Evolutionary conservation across 106 monocot genomes (phyloP), one percentile per base, ranked within the genome.

Genomic region (Cymbidium sinense): DNA sequence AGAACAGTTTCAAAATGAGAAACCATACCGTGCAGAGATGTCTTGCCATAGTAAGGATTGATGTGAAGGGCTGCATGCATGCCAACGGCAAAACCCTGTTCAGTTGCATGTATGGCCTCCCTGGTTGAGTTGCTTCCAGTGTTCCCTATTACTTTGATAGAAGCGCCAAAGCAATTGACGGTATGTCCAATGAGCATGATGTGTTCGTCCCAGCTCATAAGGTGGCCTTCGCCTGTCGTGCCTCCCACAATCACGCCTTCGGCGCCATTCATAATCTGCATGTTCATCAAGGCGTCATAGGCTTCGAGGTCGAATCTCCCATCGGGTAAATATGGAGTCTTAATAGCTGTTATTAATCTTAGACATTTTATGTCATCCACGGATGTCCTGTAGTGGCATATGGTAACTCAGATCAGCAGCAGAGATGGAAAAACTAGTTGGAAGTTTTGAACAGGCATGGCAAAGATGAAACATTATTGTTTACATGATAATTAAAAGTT

Each of bases 191-290:
- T 93, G 41, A 96, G 93, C 93, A 96, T 96, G 47, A 96, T 93
- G 83, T 96, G 96, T 52, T 96, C 96, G 64, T 96, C 93, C 96
- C 96, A 96, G 82, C 86, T 93, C 96, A 96, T 96, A 4, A 96
- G 87, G 36, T 96, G 96, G n/a, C 96, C 96, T 79, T 96, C 96
- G 13, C 96, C 91, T 3, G 96, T 91, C 36, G 93, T 96, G 51
- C 93, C 96, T 28, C 96, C 96, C 6, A 96, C 96, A 77, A 96
- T 91, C 23, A 96, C 91, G 47, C 93, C 96, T 84, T 93, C 91
- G 43, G 73, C 88, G 41, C 96, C 96, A 75, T 83, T 87, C 13
- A 71, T 76, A 39, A 96, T 93, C 75, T 96, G 96, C 80, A 84
- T 84, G 54, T 96, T 79, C 44, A 96, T 82, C 70, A 96, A 39